phyloP scores from a whole-genome alignment of 1,139 yeast genomes.

The Sugiyamaella xylanicola region DNA sequence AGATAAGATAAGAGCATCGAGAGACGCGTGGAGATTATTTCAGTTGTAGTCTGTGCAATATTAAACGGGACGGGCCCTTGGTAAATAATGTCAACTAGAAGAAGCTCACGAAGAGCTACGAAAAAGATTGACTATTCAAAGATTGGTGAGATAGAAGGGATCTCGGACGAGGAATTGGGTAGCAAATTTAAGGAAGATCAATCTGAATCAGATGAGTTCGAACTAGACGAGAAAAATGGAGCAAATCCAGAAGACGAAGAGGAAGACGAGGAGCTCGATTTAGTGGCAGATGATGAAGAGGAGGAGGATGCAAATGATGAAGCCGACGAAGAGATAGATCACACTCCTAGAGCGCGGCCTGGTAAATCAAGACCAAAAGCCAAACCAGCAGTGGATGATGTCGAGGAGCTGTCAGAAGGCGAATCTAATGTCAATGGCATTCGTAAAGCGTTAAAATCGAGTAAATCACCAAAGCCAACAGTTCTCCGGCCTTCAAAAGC shows the following conservation, averaged over 20 bases:
- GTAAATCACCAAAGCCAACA: background rate
- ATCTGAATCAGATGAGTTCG: conserved; percentile 32
- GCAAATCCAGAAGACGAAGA: conserved; percentile 24
- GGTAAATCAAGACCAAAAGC: background rate
- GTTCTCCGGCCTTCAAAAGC: conserved; percentile 11
- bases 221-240: conserved; percentile 24
- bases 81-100: conserved; percentile 3
- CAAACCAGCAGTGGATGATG: background rate
- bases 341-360: background rate
- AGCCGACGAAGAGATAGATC: conserved; percentile 15
- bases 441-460: background rate
- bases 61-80: background rate
- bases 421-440: background rate
- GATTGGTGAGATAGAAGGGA: conserved; percentile 28
- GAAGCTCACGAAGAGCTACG: conserved; percentile 30
- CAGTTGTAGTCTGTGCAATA: background rate
- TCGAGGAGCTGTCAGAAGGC: background rate
- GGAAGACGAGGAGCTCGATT: conserved; percentile 20
- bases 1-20: background rate
- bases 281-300: conserved; percentile 17
- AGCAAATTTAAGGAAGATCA: conserved; percentile 23
- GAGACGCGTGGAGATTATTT: no score
- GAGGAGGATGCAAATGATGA: conserved; percentile 23
- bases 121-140: conserved; percentile 32
- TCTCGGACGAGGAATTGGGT: conserved; percentile 25